These are phyloP conservation scores for Phytophthora sp. DNA, from an alignment of 352 stramenopile genomes.

Conservation along the genomic window DNA sequence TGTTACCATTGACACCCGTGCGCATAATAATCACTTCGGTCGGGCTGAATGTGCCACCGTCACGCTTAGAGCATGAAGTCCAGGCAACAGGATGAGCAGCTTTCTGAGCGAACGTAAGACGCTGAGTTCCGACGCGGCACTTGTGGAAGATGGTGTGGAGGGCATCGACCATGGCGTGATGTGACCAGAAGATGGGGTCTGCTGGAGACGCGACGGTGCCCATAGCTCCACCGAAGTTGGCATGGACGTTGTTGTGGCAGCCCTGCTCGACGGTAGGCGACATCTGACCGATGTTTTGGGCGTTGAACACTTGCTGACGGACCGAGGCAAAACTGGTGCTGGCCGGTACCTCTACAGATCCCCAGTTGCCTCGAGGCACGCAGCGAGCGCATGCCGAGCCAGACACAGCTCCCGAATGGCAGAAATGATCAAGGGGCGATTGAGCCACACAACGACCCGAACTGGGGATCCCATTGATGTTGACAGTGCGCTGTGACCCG, in stretches of 20 bases:
- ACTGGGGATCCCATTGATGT: constrained; percentile 47
- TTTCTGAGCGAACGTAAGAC: constrained; percentile 59
- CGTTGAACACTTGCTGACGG: no score
- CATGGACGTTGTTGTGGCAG: constrained; percentile 69
- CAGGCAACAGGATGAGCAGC: constrained; percentile 47
- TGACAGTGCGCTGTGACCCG: constrained; percentile 9
- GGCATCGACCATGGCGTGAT: constrained; percentile 70
- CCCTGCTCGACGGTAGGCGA: constrained; percentile 47
- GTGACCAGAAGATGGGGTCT: constrained; percentile 81
- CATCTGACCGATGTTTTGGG: constrained; percentile 51
- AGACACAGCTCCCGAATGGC: constrained; percentile 31
- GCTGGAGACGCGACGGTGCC: constrained; percentile 50
- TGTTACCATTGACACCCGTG: constrained; percentile 42
- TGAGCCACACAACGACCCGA: constrained; percentile 45
- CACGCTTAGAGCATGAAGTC: constrained; percentile 51
- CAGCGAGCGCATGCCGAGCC: constrained; percentile 40
- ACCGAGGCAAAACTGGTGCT: constrained; percentile 51
- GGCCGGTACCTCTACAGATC: constrained; percentile 28
- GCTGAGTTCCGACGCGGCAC: constrained; percentile 54
- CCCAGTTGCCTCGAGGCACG: constrained; percentile 55
- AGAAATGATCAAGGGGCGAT: constrained; percentile 61
- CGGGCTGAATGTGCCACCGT: constrained; percentile 45
- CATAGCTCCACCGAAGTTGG: constrained; percentile 54
- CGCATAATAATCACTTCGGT: constrained; percentile 52
- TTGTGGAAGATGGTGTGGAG: constrained; percentile 81